Base-by-base conservation (phyloP, 352 stramenopile species). In the Thalassiosira tumida region DNA sequence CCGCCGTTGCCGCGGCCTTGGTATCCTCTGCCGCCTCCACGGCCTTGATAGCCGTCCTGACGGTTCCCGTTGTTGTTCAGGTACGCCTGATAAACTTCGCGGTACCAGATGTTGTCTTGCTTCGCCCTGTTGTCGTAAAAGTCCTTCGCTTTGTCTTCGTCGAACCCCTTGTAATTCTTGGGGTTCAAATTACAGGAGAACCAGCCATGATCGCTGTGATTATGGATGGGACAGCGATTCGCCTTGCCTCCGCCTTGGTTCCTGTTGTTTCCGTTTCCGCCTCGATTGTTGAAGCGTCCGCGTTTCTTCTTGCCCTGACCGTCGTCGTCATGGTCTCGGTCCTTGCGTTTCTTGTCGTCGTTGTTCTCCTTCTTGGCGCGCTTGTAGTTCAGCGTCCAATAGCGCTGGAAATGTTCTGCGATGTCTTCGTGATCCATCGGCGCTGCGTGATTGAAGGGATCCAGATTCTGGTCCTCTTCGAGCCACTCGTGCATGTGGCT, bases 31-130 rank as follows among this genome's bases (percentile, higher is more conserved):
- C n/a, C n/a, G n/a, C n/a, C n/a, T n/a, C n/a, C n/a, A n/a, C 64
- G 64, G n/a, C 64, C 64, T 74, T 74, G 64, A 74, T 74, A 74
- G 29, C 64, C 64, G 47, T 21, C 47, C 10, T 59, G 47, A 59
- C 21, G 10, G 47, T 59, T 21, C 21, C 47, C 47, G 47, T 21
- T 21, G 47, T 59, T 59, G 47, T 59, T 59, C 47, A 21, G 47
- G 10, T 21, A 59, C 21, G 10, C 47, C 21, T 59, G 47, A 59
- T 59, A 59, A 21, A 59, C 47, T 21, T 59, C 47, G 10, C 21
- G 47, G 21, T 59, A 59, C 47, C 47, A 59, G 21, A 21, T 21
- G 21, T 59, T 59, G 21, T 10, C 47, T 59, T 21, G 10, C 10
- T 59, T 59, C 21, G 47, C 47, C 21, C 21, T 10, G 21, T 59